These are phyloP conservation scores for Alternaria brassicae DNA, from an alignment of 2,329 filamentous ascomycete genomes.

Conservation along the genomic window DNA sequence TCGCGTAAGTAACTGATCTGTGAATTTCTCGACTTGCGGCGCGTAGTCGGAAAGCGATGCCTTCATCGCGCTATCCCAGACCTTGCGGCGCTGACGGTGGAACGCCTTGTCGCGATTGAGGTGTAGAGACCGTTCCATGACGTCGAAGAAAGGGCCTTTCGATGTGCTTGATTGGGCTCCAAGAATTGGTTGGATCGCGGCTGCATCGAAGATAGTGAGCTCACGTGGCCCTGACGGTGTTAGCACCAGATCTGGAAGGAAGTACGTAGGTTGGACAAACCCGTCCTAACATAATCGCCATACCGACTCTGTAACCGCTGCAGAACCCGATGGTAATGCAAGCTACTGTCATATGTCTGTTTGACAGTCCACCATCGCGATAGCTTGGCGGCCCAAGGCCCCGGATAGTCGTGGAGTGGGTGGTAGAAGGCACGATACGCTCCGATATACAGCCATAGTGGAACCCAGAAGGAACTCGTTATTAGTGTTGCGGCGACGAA, in stretches of 20 bases:
- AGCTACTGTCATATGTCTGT: slow-evolving; percentile 19
- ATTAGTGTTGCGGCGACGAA: slow-evolving; percentile 18
- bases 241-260: not conserved
- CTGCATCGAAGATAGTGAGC: slow-evolving; percentile 33
- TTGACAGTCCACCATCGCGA: slow-evolving; percentile 36
- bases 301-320: slow-evolving; percentile 32
- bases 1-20: slow-evolving; percentile 29
- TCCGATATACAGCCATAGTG: slow-evolving; percentile 30
- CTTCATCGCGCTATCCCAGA: slow-evolving; percentile 44
- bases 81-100: slow-evolving; percentile 34
- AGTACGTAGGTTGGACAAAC: slow-evolving; percentile 11
- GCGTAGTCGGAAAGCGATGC: slow-evolving; percentile 32
- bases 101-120: slow-evolving; percentile 35
- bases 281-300: slow-evolving; percentile 37
- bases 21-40: slow-evolving; percentile 32
- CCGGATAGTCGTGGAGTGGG: slow-evolving; percentile 31
- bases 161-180: slow-evolving; percentile 31
- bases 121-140: slow-evolving; percentile 33
- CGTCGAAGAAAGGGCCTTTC: slow-evolving; percentile 37
- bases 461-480: slow-evolving; percentile 23
- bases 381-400: slow-evolving; percentile 30
- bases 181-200: slow-evolving; percentile 30
- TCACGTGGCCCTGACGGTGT: slow-evolving; percentile 30
- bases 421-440: slow-evolving; percentile 35
- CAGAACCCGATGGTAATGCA: slow-evolving; percentile 26